Evolutionary conservation across 345 rosid species (phyloP).

Genomic region (Erucastrum elatum): DNA sequence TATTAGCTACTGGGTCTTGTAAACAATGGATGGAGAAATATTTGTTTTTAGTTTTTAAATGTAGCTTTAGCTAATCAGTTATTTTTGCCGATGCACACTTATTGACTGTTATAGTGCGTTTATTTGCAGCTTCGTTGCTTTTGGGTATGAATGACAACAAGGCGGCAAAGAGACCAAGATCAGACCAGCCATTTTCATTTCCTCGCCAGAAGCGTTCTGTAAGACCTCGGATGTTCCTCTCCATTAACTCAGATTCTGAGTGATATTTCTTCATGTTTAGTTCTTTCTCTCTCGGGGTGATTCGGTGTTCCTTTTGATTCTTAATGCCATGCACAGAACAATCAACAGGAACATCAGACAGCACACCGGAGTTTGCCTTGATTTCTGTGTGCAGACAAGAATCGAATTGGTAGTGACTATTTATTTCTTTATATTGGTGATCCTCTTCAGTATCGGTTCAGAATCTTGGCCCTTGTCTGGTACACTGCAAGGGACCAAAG

Average conservation of each 20-base stretch:
- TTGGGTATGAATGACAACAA: constrained; percentile 73
- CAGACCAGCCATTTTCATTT: constrained; percentile 69
- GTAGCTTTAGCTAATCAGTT: not conserved
- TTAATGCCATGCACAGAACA: constrained; percentile 38
- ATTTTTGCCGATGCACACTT: constrained; percentile 10
- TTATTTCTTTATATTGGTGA: constrained; percentile 3
- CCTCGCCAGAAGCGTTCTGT: constrained; percentile 92
- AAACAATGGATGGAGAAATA: constrained; percentile 26
- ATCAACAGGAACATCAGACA: constrained; percentile 27
- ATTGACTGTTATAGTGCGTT: constrained; percentile 22
- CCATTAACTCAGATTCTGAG: constrained; percentile 81
- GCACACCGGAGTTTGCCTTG: constrained; percentile 19
- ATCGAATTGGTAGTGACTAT: constrained; percentile 22
- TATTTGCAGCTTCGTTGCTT: constrained; percentile 75
- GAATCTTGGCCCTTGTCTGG: constrained; percentile 32
- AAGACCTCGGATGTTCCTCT: constrained; percentile 68
- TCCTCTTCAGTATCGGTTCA: constrained; percentile 22
- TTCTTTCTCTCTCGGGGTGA: constrained; percentile 35
- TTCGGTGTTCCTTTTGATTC: constrained; percentile 41
- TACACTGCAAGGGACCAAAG: constrained; percentile 30
- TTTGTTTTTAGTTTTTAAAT: not conserved
- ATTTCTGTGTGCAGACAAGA: constrained; percentile 31
- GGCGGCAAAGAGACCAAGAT: constrained; percentile 66
- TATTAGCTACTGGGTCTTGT: constrained; percentile 8
- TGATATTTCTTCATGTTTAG: constrained; percentile 37